Percentiles rank a stretch among this genome's conserved stretches.
Conservation (phyloP, 768 basidiomycete genomes). For the Tricholoma furcatifolium region DNA sequence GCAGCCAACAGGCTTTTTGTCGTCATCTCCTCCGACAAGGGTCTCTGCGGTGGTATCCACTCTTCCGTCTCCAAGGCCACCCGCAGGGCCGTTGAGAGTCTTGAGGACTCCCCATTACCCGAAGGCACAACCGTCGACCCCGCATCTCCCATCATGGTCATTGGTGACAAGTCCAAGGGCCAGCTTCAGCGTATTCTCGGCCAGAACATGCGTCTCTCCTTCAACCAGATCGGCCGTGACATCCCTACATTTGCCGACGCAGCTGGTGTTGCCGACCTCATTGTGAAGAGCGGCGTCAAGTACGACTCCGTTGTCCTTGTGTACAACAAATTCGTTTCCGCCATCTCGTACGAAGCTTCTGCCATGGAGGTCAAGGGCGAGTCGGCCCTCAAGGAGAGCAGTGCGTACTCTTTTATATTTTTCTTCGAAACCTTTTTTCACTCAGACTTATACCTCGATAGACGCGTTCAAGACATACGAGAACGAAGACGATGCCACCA, state of each 20-base stretch:
- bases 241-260: conserved; percentile 98
- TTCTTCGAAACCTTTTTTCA: not conserved
- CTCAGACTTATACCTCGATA: conserved; percentile 22
- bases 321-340: conserved; percentile 86
- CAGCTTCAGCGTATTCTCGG: conserved; percentile 74
- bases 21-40: conserved; percentile 96
- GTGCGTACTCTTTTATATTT: conserved; percentile 41
- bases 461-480: conserved; percentile 95
- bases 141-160: conserved; percentile 75
- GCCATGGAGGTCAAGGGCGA: conserved; percentile 79
- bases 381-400: conserved; percentile 75
- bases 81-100: conserved; percentile 63
- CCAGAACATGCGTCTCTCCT: conserved; percentile 74
- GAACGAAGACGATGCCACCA: conserved; percentile 94
- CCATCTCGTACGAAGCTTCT: conserved; percentile 85
- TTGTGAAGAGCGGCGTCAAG: conserved; percentile 79
- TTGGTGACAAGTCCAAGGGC: conserved; percentile 97
- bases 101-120: conserved; percentile 48
- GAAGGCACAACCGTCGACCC: conserved; percentile 45
- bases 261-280: conserved; percentile 89
- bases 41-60: conserved; percentile 99
- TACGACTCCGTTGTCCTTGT: conserved; percentile 84
- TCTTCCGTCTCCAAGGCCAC: conserved; percentile 93
- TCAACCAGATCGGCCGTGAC: conserved; percentile 98
- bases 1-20: conserved; percentile 85